Evolutionary conservation across 139 green algal species (phyloP).

Genomic region (Chlamydomonas sphaeroides): DNA sequence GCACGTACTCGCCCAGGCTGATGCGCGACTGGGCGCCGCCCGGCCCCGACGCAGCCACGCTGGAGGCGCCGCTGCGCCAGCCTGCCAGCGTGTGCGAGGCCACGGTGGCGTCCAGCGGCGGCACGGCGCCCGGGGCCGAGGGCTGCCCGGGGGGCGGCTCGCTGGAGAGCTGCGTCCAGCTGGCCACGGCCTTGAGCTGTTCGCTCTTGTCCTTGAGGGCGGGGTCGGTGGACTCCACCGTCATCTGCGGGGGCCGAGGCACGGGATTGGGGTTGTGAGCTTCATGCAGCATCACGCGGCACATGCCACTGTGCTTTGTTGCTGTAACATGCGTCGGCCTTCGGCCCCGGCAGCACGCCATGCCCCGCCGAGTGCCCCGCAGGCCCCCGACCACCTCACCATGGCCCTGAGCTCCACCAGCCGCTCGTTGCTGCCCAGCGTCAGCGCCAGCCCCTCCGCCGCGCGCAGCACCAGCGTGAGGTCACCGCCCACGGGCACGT

Average conservation of each 20-base stretch:
- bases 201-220: neutral
- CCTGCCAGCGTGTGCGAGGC: neutral
- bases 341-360: too few species aligned
- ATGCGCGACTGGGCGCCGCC: neutral
- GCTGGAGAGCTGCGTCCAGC: neutral
- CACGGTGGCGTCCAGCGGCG: neutral
- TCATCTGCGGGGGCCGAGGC: neutral
- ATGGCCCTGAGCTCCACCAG: constrained; percentile 21
- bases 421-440: constrained; percentile 22
- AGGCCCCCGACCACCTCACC: too few species aligned
- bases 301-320: too few species aligned
- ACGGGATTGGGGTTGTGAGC: neutral
- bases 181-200: neutral
- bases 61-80: neutral
- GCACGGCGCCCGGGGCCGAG: too few species aligned
- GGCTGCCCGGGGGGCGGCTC: too few species aligned
- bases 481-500: constrained; percentile 25
- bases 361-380: too few species aligned
- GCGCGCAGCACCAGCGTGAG: constrained; percentile 6
- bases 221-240: neutral
- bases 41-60: neutral
- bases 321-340: too few species aligned
- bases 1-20: neutral
- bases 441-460: neutral
- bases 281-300: neutral